These are phyloP conservation scores for Mollisia scopiformis DNA, from an alignment of 2,329 filamentous ascomycete genomes.

Conservation along the genomic window DNA sequence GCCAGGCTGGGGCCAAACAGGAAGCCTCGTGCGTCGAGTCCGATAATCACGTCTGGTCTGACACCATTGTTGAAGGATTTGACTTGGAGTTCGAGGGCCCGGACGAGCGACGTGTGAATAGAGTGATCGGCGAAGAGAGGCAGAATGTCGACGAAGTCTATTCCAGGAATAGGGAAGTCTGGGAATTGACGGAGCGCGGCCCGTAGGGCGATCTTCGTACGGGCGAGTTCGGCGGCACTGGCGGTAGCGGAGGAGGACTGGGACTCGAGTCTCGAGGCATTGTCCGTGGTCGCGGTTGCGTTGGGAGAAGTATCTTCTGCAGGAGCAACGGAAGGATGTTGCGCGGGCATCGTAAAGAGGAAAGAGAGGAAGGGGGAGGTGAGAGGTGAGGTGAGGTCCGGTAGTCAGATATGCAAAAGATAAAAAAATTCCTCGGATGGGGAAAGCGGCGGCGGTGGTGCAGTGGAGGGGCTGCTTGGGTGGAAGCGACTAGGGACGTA, in stretches of 20 bases:
- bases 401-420: constrained; percentile 27
- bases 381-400: constrained; percentile 25
- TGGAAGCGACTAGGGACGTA: no score
- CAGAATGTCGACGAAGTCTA: constrained; percentile 97
- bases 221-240: constrained; percentile 37
- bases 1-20: constrained; percentile 92
- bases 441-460: constrained; percentile 7
- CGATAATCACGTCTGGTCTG: constrained; percentile 87
- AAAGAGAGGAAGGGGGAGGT: constrained; percentile 27
- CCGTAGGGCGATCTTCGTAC: constrained; percentile 70
- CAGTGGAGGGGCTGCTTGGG: no score
- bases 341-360: constrained; percentile 36
- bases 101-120: constrained; percentile 77
- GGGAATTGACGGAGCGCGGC: constrained; percentile 79
- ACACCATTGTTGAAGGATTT: constrained; percentile 60
- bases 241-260: constrained; percentile 35
- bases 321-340: constrained; percentile 21
- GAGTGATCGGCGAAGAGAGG: constrained; percentile 83
- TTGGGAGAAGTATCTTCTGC: constrained; percentile 14
- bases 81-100: constrained; percentile 84
- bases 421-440: constrained; percentile 20
- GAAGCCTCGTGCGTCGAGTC: constrained; percentile 92
- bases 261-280: constrained; percentile 38
- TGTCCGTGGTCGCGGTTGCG: constrained; percentile 18
- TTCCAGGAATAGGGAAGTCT: constrained; percentile 90